Evolutionary conservation across 1,284 basidiomycete genomes (phyloP), one percentile per base, ranked within the genome.

Genomic region (Apiotrichum montevideense): DNA sequence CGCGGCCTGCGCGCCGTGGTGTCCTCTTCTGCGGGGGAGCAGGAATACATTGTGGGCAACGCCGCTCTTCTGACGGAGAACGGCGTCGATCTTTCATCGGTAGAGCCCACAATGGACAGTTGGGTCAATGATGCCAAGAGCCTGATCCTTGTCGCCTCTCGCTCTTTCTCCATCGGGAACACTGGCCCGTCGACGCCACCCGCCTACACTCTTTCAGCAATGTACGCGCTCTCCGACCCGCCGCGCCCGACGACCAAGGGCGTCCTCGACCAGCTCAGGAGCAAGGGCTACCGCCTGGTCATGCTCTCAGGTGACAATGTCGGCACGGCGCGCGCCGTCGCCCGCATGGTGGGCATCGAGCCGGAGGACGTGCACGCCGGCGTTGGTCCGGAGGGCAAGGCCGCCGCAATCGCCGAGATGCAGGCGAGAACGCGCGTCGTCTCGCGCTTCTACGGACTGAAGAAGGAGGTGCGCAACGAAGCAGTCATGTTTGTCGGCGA

Each of bases 401-500:
- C 90, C 0, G 55, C 52, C 33, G 57, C 49, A 0, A 58, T 62
- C 35, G 29, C 14, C 6, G 48, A 14, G 14, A 46, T 61, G 50
- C 59, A 61, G 56, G 51, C 42, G 6, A 43, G 44, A 35, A n/a
- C 29, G 13, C 46, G 50, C 46, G 21, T 46, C 46, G 21, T 52
- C 34, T 39, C 37, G 9, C 29, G 10, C 11, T 33, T 32, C 21
- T 44, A 29, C 32, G 34, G 42, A 6, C 15, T 80, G 84, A 51
- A 35, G 33, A 29, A 15, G 14, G 32, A 13, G 32, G 82, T 83
- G 65, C 77, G 85, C 47, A 80, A 79, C 2, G 84, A 82, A 32
- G 86, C 85, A 39, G 87, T 96, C 37, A 92, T 64, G 3, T 95
- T 96, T 90, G 93, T 99, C 48, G 96, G 96, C 21, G 96, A 99